Base-by-base conservation (phyloP, 2,329 filamentous ascomycete genomes). In the Seiridium cupressi region DNA sequence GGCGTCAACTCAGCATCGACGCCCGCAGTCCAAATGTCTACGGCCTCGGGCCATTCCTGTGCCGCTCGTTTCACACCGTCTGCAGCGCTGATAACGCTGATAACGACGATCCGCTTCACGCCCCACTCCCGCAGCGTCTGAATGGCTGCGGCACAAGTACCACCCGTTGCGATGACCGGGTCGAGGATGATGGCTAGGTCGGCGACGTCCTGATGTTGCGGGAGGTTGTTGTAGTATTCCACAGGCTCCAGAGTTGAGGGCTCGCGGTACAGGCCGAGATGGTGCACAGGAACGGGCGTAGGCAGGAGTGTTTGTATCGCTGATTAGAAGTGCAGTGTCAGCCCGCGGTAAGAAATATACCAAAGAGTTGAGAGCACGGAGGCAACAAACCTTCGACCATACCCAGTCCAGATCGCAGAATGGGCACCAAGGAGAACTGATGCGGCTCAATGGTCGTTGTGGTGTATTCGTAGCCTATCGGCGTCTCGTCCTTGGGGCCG, bases 191-290 rank as follows among this genome's bases (percentile, higher is more conserved):
- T 90, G 61, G 93, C 93, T 10, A 97, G 81, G 61, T 74, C 80
- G 49, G 77, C 77, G 48, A 72, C 68, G 49, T 10, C 49, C 32
- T 81, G 73, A 77, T 92, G 89, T 76, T 91, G 89, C 42, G 93
- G 93, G 26, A 97, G 88, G 76, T 97, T 97, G 82, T 97, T 97
- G 84, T 97, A 97, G 84, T 97, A 97, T 77, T 97, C 93, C 61
- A 97, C 93, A 3, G 93, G 92, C 69, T 92, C 87, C 60, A 97
- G 88, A 49, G 91, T 94, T 60, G 87, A 86, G 62, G 90, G 92
- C 74, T 97, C 93, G 71, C 93, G 92, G 82, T 94, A 98, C 71
- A 98, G 89, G 66, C 95, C 94, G 6, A 98, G 89, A 74, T 98
- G 94, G 79, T 98, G 93, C 64, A 97, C 86, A 5, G 93, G 89